Base-by-base conservation (phyloP, 129 eudicot species). In the Artemisia tridentata region DNA sequence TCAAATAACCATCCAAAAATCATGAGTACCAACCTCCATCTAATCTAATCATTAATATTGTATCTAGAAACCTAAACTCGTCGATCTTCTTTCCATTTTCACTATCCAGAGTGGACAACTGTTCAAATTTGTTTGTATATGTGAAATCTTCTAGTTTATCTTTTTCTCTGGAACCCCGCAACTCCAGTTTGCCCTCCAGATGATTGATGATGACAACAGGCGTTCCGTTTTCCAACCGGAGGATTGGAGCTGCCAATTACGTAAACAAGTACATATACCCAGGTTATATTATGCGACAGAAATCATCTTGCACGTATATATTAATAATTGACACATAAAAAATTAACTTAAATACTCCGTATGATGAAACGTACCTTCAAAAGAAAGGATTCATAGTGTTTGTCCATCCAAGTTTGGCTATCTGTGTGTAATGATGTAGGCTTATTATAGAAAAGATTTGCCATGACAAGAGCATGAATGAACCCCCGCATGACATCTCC, bases 211-310 rank as follows among this genome's bases (percentile, higher is more conserved):
- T 65, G 91, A 78, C 80, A 90, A 72, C 51, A 95, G 89, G 14
- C 99, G 92, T 74, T 88, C 99, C 3, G 83, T 84, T 78, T 85
- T 95, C 99, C 99, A 95, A 15, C 93, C 91, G 29, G 78, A 82
- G 14, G 89, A 84, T 61, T 77, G 92, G 64, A 95, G 91, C 99
- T 95, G 96, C 80, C 72, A 76, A 62, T 68, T 25, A 41, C 9
- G 11, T 52, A 10, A 63, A 41, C 23, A 66, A 14, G 29, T 13
- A 9, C 45, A 58, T 23, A 56, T 11, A 55, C 46, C 68, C 59
- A 75, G 79, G 49, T 52, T 19, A 53, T 21, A 3, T 64, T 51
- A 17, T 18, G 63, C 2, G 38, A 21, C 53, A 73, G 53, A 73
- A 41, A 73, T 20, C 64, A 63, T 38, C 63, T 51, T 12, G 43